A percentile compares a stretch with the other conserved stretches of the same genome.
Evolutionary conservation across 768 basidiomycete genomes (phyloP).

Genomic region (Trametes meyenii): DNA sequence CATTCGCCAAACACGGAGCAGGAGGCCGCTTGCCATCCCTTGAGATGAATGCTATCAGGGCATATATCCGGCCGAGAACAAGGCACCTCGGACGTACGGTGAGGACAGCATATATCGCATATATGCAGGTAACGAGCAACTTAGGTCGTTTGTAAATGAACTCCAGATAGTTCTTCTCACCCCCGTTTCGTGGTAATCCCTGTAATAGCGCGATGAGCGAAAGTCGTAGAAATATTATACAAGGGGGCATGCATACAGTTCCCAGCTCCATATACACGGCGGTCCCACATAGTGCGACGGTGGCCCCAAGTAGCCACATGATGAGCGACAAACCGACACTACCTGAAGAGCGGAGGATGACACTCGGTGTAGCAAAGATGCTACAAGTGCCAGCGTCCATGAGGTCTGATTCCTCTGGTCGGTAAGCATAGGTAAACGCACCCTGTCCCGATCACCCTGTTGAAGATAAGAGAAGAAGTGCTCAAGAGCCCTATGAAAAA

Average conservation of each 20-base stretch:
- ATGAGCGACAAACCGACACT: slow-evolving; percentile 69
- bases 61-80: background rate
- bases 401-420: no score
- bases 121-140: slow-evolving; percentile 63
- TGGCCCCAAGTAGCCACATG: slow-evolving; percentile 73
- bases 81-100: slow-evolving; percentile 43
- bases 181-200: slow-evolving; percentile 72
- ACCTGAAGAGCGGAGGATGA: slow-evolving; percentile 65
- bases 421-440: slow-evolving; percentile 29
- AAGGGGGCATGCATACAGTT: slow-evolving; percentile 47
- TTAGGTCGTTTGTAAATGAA: slow-evolving; percentile 66
- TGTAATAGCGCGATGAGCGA: slow-evolving; percentile 27
- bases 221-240: background rate
- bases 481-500: slow-evolving; percentile 17
- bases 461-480: slow-evolving; percentile 70
- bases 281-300: slow-evolving; percentile 66
- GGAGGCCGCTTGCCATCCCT: slow-evolving; percentile 63
- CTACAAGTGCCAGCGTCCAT: slow-evolving; percentile 39
- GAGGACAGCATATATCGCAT: slow-evolving; percentile 58
- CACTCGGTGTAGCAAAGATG: slow-evolving; percentile 71
- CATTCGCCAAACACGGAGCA: slow-evolving; percentile 77
- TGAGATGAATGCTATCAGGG: background rate
- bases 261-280: slow-evolving; percentile 77
- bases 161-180: slow-evolving; percentile 78
- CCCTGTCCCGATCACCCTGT: slow-evolving; percentile 78